These are phyloP conservation scores for Epichloe typhina DNA, from an alignment of 2,329 filamentous ascomycete genomes.

Conservation along the genomic window DNA sequence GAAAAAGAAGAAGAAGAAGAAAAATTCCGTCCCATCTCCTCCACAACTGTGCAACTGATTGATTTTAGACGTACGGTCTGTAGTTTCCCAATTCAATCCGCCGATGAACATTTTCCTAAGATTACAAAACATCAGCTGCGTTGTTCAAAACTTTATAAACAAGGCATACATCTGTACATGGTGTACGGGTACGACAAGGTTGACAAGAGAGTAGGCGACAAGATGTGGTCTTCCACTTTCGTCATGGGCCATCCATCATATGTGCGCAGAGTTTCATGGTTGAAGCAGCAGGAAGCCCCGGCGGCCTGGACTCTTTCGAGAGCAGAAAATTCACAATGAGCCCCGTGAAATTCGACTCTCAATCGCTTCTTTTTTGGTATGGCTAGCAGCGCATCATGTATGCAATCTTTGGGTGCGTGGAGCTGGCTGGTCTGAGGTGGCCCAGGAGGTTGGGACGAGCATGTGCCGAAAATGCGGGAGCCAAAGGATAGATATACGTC, in stretches of 20 bases:
- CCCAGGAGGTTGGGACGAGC: not conserved
- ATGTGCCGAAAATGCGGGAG: not conserved
- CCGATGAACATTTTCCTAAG: slow-evolving; percentile 99
- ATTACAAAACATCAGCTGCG: slow-evolving; percentile 1
- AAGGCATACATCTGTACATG: not conserved
- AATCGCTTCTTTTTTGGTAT: not conserved
- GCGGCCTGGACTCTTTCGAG: not conserved
- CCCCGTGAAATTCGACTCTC: not conserved
- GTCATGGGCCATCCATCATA: not conserved
- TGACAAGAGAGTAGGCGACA: not conserved
- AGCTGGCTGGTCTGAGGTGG: not conserved
- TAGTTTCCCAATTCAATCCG: slow-evolving; percentile 97
- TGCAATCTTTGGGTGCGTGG: not conserved
- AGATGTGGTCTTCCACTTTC: not conserved
- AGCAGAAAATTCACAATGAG: not conserved
- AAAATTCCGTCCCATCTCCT: slow-evolving; percentile 2
- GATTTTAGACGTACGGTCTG: slow-evolving; percentile 60
- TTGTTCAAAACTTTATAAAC: not conserved
- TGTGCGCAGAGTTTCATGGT: not conserved
- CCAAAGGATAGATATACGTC: not conserved
- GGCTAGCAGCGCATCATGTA: not conserved
- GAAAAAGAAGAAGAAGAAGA: slow-evolving; percentile 3
- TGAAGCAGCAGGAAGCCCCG: not conserved
- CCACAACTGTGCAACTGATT: not conserved
- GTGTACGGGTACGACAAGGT: not conserved